These are phyloP conservation scores for Jamesozyma jinghongensis DNA, from an alignment of 805 yeast genomes.

Conservation along the genomic window DNA sequence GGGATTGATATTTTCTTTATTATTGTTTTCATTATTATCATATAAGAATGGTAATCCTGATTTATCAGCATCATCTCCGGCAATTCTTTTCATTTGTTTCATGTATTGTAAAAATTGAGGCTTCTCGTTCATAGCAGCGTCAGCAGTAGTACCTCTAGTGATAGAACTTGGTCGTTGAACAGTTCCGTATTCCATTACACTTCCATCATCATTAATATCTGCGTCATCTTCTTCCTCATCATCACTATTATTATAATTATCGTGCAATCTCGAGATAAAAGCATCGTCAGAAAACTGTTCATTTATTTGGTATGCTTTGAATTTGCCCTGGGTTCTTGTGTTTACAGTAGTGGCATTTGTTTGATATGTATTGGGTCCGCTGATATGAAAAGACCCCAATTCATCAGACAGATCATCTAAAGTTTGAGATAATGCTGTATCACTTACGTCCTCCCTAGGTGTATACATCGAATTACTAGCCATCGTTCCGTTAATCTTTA, in stretches of 20 bases:
- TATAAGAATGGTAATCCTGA: neutral
- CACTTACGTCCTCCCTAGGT: neutral
- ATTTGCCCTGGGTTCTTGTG: neutral
- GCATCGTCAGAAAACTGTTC: slow-evolving; percentile 2
- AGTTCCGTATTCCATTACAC: slow-evolving; percentile 4
- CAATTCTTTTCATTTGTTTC: neutral
- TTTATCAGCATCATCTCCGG: too few relatives aligned
- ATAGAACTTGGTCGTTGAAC: slow-evolving; percentile 7
- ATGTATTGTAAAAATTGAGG: slow-evolving; percentile 6
- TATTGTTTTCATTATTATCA: neutral
- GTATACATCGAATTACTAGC: too few relatives aligned
- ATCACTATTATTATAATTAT: neutral
- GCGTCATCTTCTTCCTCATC: neutral
- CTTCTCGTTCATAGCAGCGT: too few relatives aligned
- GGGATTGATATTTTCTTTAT: slow-evolving; percentile 1
- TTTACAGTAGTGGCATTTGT: slow-evolving; percentile 4
- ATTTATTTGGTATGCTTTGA: slow-evolving; percentile 1
- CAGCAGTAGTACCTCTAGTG: slow-evolving; percentile 5
- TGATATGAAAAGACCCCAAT: slow-evolving; percentile 3
- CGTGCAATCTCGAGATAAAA: slow-evolving; percentile 1
- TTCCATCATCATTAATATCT: slow-evolving; percentile 1
- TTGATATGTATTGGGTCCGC: slow-evolving; percentile 3
- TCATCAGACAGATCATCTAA: slow-evolving; percentile 2
- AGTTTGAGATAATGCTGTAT: neutral
- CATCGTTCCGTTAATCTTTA: too few relatives aligned